These are phyloP conservation scores for Primulina tabacum DNA, from an alignment of 257 asterid species.

Conservation along the genomic window DNA sequence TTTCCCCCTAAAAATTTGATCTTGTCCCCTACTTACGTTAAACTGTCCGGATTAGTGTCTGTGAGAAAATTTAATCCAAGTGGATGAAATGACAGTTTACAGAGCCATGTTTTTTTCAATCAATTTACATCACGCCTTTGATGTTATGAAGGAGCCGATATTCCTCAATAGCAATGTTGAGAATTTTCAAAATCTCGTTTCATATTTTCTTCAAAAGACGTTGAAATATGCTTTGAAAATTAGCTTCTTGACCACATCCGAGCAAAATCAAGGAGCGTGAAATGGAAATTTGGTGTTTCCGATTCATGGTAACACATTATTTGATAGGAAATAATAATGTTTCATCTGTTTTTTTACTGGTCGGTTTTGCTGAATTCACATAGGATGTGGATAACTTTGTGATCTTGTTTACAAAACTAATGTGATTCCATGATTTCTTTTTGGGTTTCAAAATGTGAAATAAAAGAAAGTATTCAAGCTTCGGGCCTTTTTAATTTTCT, in stretches of 20 bases:
- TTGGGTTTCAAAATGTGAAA: background rate
- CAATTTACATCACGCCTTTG: conserved; percentile 1
- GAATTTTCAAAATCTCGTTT: background rate
- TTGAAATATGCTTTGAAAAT: too few relatives aligned
- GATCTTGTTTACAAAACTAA: background rate
- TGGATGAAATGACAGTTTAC: background rate
- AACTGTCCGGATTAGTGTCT: background rate
- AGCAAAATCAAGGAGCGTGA: too few relatives aligned
- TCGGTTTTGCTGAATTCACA: background rate
- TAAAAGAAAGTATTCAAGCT: background rate
- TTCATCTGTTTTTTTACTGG: background rate
- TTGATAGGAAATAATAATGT: background rate
- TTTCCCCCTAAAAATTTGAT: background rate
- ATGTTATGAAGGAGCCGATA: background rate
- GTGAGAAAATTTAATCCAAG: background rate
- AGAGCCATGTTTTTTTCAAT: background rate
- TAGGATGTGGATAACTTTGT: background rate
- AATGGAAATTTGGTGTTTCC: background rate
- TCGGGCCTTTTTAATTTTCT: background rate
- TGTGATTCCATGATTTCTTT: background rate
- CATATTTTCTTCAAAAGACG: background rate
- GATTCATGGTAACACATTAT: background rate
- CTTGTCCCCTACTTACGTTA: background rate
- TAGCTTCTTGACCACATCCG: too few relatives aligned
- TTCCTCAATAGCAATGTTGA: background rate